Evolutionary conservation across 768 basidiomycete genomes (phyloP), one percentile per base, ranked within the genome.

Genomic region (Trametes meyenii): DNA sequence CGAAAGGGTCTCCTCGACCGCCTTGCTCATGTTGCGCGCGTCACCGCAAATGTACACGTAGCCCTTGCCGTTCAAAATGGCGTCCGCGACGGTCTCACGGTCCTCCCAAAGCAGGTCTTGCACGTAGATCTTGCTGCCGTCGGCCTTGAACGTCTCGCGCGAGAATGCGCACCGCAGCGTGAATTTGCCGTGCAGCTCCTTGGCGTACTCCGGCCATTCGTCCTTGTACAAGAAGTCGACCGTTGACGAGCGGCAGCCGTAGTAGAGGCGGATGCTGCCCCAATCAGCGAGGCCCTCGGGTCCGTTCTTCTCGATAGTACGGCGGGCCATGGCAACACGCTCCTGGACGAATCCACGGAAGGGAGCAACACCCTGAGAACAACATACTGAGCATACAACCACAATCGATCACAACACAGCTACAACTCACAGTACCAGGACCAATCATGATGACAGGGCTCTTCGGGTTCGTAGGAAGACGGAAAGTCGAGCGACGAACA

Each of bases 291-390:
- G 87, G 6, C 92, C 96, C 61, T 96, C 92, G 10, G 88, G 84
- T 8, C 96, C 96, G 69, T 96, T 96, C 84, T 98, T 98, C 69
- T 96, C 96, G 57, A 95, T 82, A 0, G 95, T 92, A 62, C 94
- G 94, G 63, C 92, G 90, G 13, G 96, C 97, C 35, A 98, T 87
- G 11, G 95, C 95, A 44, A 99, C 89, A 67, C 97, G 93, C 74
- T 99, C 97, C 77, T 99, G 97, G 10, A 98, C 85, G 75, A 99
- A 99, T 2, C 96, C 97, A 63, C 97, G 92, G 92, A 99, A 99
- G 10, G 97, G 97, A 48, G 97, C 97, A 58, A 99, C 95, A 79
- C 97, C 97, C 94, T 96, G 60, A 14, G 61, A 21, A 42, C 43
- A 48, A 45, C 50, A 24, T 42, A 35, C 66, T 36, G 65, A 57